Evolutionary conservation across 2,329 filamentous ascomycete species (phyloP), one percentile per base, ranked within the genome.

Genomic region (Diaporthe ampelina): DNA sequence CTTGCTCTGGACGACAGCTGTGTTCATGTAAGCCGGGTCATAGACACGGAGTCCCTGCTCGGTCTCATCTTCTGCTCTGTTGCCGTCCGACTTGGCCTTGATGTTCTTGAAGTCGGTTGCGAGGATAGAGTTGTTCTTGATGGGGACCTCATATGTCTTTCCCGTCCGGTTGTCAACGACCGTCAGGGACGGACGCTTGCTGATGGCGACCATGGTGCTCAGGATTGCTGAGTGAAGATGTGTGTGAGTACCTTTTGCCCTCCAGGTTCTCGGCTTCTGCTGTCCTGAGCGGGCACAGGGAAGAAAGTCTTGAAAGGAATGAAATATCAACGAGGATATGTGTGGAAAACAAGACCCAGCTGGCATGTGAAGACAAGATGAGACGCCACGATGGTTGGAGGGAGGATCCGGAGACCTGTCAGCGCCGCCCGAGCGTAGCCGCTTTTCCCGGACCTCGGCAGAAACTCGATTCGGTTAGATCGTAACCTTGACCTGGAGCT

Each of bases 21-120:
- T 88, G 82, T 88, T 88, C 84, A 88, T 86, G 81, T 87, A 88
- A 3, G 84, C 87, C n/a, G 86, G 86, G 79, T 88, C 87, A 72
- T 83, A 88, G 48, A 88, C 82, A 29, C 86, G 80, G n/a, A 88
- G 83, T 15, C 87, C 87, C 77, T 88, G 86, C 13, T 81, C 82
- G 3, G 84, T 86, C 81, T 87, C 86, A 78, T 87, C 83, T 72
- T 87, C 85, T 13, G 83, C 76, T 84, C 83, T 68, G 81, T 77
- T 15, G 79, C 76, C 67, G 74, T 21, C 79, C 40, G 4, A 1
- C 50, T 67, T 73, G 17, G 84, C 83, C 77, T 84, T 85, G 79
- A 88, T 88, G 78, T 86, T 86, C 79, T 88, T 88, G 81, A 88
- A 85, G 75, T 88, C 87, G 4, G 86, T 87, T 19, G 87, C 87